Evolutionary conservation across 2,329 filamentous ascomycete species (phyloP).

Genomic region (Trichoderma cornu-damae): DNA sequence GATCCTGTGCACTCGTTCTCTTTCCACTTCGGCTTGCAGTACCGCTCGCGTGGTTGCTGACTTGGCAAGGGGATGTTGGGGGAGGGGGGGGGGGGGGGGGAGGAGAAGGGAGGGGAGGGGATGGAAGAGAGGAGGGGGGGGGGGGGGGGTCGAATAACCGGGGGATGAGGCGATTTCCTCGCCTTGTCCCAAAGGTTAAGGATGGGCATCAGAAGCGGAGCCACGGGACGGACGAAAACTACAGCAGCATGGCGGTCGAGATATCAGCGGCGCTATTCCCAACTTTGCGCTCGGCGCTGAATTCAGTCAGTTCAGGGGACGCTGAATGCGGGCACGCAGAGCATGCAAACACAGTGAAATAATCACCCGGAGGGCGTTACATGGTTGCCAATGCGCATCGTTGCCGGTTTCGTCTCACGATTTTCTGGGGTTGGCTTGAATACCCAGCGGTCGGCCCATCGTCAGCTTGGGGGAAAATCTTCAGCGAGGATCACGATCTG

Average conservation of each 20-base stretch:
- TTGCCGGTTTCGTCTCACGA: neutral
- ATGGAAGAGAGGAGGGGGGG: neutral
- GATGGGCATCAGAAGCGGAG: constrained; percentile 4
- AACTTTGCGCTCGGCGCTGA: constrained; percentile 8
- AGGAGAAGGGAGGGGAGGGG: constrained; percentile 8
- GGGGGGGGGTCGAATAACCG: constrained; percentile 1
- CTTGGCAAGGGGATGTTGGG: no score
- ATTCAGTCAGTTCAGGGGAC: constrained; percentile 10
- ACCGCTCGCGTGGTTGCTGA: constrained; percentile 12
- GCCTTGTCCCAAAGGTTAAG: constrained; percentile 2
- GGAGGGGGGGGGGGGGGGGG: neutral
- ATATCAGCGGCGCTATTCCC: constrained; percentile 2
- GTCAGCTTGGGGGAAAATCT: neutral
- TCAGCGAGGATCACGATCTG: constrained; percentile 10
- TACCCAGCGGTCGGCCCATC: neutral
- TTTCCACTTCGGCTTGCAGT: neutral
- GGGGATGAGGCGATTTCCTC: constrained; percentile 12
- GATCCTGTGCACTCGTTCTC: neutral
- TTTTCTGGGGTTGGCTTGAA: constrained; percentile 3
- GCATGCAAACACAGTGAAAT: neutral
- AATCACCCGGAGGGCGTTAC: neutral
- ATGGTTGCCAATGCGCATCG: neutral
- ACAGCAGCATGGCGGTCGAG: neutral
- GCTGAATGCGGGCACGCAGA: neutral
- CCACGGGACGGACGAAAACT: neutral